Base-by-base conservation (phyloP, 75 land plant species). In the Pinus taeda region DNA sequence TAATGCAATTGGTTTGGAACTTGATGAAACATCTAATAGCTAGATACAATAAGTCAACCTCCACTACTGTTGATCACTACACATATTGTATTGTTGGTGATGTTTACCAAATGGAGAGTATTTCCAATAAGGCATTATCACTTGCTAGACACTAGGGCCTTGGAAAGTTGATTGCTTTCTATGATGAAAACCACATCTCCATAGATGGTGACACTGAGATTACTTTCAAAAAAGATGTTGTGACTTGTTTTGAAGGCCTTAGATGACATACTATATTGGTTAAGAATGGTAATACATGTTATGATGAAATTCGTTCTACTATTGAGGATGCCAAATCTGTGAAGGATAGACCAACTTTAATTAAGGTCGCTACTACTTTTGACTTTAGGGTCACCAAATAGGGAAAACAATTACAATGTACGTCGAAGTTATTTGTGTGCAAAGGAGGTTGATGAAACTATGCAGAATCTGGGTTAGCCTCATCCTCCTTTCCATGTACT, bases 251-350 rank as follows among this genome's bases (percentile, higher is more conserved):
- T 85, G 96, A 90, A 71, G 96, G 82, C 60, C 92, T 93, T 78
- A 96, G 94, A 8, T 93, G 98, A 93, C 98, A 95, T 81, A 89
- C 87, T 57, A 90, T 96, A 76, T 93, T 93, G 96, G 98, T 96
- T 66, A 88, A 93, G 91, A 88, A 96, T 82, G 98, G 98, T 8
- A 93, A 93, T 83, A 91, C 87, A 39, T 93, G 90, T 21, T 85
- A 85, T 80, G 92, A 85, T 79, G 85, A 76, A 2, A 85, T 90
- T 33, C 81, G 87, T 15, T 83, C 85, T 18, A 90, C 88, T 14
- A 88, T 90, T 71, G 78, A 82, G 71, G 90, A 87, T 60, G 90
- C 90, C 2, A 87, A 90, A 80, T 81, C 87, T 56, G 85, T 90
- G 24, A 95, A 76, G 57, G 98, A 95, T 86, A 93, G 85, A 77